Conservation (phyloP, 139 green algal genomes). For the Micractinium sp. region DNA sequence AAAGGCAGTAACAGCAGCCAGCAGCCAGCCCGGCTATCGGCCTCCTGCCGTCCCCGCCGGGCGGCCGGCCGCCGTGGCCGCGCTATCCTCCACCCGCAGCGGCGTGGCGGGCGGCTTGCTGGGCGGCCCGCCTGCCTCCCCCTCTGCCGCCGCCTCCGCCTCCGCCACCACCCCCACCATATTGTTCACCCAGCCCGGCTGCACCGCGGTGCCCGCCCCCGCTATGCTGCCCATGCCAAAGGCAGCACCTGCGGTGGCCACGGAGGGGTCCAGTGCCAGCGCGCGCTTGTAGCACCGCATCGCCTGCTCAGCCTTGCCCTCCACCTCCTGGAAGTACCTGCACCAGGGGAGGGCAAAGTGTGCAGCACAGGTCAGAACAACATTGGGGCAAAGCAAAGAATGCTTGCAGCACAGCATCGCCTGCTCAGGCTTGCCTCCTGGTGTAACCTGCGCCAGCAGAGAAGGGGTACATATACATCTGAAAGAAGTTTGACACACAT, state of each 20-base stretch:
- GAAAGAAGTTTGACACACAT: too few species aligned
- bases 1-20: background rate
- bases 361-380: background rate
- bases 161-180: constrained; percentile 7
- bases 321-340: constrained; percentile 52
- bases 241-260: constrained; percentile 50
- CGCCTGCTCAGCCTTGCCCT: constrained; percentile 55
- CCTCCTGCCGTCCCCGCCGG: background rate
- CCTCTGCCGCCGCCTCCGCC: background rate
- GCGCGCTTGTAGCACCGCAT: constrained; percentile 72
- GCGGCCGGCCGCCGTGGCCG: background rate
- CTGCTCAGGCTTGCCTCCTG: too few species aligned
- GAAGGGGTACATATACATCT: too few species aligned
- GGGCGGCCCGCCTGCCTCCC: background rate
- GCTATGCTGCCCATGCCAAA: constrained; percentile 14
- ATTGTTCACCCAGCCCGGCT: constrained; percentile 14
- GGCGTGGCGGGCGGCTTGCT: background rate
- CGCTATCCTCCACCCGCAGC: constrained; percentile 2
- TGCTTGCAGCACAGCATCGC: too few species aligned
- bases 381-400: background rate
- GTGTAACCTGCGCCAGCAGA: too few species aligned
- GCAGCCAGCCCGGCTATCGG: background rate
- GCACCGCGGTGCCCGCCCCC: background rate
- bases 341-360: background rate
- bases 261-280: constrained; percentile 71